Evolutionary conservation across 306 rosid species (phyloP).

Genomic region (Cucurbita argyrosperma): DNA sequence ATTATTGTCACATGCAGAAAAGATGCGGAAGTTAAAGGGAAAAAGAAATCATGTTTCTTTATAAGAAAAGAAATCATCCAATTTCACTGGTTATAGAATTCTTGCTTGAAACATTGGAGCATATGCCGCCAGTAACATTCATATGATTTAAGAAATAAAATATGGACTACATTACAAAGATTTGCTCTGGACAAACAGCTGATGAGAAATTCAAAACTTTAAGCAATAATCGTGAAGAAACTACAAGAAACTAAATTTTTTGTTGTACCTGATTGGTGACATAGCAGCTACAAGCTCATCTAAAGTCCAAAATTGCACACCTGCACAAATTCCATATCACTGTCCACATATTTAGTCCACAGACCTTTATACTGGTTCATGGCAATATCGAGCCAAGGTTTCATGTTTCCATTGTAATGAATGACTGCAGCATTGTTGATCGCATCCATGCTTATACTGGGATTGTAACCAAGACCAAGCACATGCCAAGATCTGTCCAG

Average conservation of each 20-base stretch:
- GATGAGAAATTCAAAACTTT: constrained; percentile 22
- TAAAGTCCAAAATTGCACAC: constrained; percentile 98
- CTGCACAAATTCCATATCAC: constrained; percentile 93
- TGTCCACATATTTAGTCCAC: constrained; percentile 93
- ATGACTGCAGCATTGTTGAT: constrained; percentile 91
- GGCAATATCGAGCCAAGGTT: constrained; percentile 98
- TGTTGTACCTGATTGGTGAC: constrained; percentile 18
- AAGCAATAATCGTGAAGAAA: constrained; percentile 12
- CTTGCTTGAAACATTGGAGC: not conserved
- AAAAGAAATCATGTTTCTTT: not conserved
- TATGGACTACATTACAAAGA: constrained; percentile 23
- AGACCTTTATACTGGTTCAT: constrained; percentile 89
- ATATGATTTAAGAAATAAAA: not conserved
- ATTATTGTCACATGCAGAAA: not conserved
- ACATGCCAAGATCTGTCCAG: constrained; percentile 98
- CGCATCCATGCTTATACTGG: constrained; percentile 92
- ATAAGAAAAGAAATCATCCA: not conserved
- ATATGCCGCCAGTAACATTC: not conserved
- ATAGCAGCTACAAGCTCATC: constrained; percentile 13
- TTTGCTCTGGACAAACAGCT: constrained; percentile 35
- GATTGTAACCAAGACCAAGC: constrained; percentile 95
- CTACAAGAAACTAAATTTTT: constrained; percentile 15
- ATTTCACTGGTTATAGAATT: not conserved
- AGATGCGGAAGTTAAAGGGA: not conserved
- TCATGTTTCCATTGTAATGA: constrained; percentile 96